Conservation (phyloP, 2,329 filamentous ascomycete genomes). For the Colletotrichum sansevieriae region DNA sequence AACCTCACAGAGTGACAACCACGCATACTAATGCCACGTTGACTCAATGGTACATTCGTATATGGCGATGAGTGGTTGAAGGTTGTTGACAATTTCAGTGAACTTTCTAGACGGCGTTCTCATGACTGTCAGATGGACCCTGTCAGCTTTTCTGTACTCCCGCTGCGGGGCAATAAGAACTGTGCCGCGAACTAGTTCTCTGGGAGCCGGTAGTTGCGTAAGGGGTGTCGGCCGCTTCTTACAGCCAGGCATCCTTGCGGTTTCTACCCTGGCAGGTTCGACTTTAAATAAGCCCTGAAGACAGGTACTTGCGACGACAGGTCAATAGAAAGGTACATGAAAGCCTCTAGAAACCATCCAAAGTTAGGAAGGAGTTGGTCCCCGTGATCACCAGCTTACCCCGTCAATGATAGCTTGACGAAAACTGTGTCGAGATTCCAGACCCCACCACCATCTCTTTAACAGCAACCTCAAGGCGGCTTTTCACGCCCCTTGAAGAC, state of each 20-base stretch:
- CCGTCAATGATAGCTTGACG: not conserved
- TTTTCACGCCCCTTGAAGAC: slow-evolving; percentile 1
- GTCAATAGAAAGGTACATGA: not conserved
- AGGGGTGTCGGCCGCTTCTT: slow-evolving; percentile 6
- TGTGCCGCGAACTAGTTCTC: slow-evolving; percentile 5
- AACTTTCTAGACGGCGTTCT: slow-evolving; percentile 1
- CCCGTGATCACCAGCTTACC: not conserved
- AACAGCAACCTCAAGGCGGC: not conserved
- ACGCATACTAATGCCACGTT: not conserved
- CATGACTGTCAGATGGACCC: not conserved
- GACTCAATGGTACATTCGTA: not conserved
- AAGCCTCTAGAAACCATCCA: not conserved
- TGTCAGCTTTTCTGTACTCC: not conserved
- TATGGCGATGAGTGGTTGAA: slow-evolving; percentile 4
- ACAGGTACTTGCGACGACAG: slow-evolving; percentile 1
- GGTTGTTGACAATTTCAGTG: not conserved
- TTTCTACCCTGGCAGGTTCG: not conserved
- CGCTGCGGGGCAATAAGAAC: slow-evolving; percentile 5
- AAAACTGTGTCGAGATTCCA: no score
- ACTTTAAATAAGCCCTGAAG: not conserved
- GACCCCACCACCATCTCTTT: slow-evolving; percentile 9
- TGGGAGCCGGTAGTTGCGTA: not conserved
- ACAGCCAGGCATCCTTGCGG: slow-evolving; percentile 16
- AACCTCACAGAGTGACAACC: not conserved
- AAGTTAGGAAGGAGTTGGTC: not conserved